Evolutionary conservation across 148 eudicot genomes (phyloP), one percentile per base, ranked within the genome.

Genomic region (Mesembryanthemum crystallinum): DNA sequence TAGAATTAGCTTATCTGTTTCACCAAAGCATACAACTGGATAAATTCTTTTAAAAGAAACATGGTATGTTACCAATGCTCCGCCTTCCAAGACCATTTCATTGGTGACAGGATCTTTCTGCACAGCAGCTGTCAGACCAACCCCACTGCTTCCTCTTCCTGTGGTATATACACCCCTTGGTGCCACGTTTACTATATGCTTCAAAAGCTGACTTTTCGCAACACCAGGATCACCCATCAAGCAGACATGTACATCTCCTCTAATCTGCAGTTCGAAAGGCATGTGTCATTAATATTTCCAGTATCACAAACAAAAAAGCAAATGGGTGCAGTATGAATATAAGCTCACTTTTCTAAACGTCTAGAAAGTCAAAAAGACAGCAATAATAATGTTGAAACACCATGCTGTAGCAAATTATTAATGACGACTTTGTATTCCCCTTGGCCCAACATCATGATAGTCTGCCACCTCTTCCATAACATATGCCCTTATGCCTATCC

Each of bases 181-280:
- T 76, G 99, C 99, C 77, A 96, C 98, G 76, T 91, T 92, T 51
- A 96, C 90, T 77, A 96, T 96, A 88, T 92, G 95, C 83, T 96
- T 96, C 39, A 96, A 85, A 77, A 96, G 97, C 92, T 96, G 99
- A 77, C 99, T 96, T 82, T 96, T 96, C 65, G 99, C 99, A 79
- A 96, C 99, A 73, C 98, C 98, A 73, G 99, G 99, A 87, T 96
- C 99, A 74, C 99, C 99, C 99, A 96, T 96, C 84, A 96, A 82
- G 81, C 99, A 96, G 25, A 96, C 85, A 77, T 96, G 99, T 51
- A 96, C 37, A 79, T 96, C 99, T 78, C 99, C 99, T 78, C 99
- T 88, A 74, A 96, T 96, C 99, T 96, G 88, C 88, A 88, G 39
- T 72, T 10, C 33, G 52, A 76, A 71, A 39, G 57, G 67, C 29